Evolutionary conservation across 2,329 filamentous ascomycete species (phyloP).

Genomic region (Cercospora sp.): DNA sequence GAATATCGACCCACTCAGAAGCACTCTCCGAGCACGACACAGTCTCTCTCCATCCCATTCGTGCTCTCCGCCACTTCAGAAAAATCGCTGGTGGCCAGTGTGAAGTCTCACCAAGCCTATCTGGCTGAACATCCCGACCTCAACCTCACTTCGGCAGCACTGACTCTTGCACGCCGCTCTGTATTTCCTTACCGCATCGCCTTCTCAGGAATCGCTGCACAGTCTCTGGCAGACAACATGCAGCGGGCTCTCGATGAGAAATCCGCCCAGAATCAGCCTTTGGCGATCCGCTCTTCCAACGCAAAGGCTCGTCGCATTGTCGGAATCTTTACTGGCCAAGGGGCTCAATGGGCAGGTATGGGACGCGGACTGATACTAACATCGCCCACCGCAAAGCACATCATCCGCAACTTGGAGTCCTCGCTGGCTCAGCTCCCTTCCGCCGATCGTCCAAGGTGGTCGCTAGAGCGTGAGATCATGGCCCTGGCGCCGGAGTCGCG

Average conservation of each 20-base stretch:
- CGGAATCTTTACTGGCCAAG: neutral
- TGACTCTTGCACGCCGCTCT: neutral
- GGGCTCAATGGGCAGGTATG: neutral
- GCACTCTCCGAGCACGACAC: neutral
- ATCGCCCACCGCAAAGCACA: neutral
- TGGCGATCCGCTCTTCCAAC: neutral
- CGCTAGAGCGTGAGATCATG: neutral
- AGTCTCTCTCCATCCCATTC: neutral
- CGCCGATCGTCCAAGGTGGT: neutral
- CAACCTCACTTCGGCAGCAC: neutral
- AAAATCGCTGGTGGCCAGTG: neutral
- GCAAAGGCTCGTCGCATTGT: neutral
- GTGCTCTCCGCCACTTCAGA: neutral
- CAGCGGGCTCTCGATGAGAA: neutral
- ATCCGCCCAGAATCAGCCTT: neutral
- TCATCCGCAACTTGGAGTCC: neutral
- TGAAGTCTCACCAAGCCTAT: neutral
- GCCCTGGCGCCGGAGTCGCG: neutral
- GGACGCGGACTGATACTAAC: neutral
- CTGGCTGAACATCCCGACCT: neutral
- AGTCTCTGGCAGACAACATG: neutral
- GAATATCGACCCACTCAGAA: neutral
- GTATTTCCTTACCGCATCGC: neutral
- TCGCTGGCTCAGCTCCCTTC: neutral
- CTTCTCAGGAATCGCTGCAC: neutral